A percentile compares a stretch with the other conserved stretches of the same genome.
Conservation (phyloP, 2,329 filamentous ascomycete species). For the Emergomyces orientalis region DNA sequence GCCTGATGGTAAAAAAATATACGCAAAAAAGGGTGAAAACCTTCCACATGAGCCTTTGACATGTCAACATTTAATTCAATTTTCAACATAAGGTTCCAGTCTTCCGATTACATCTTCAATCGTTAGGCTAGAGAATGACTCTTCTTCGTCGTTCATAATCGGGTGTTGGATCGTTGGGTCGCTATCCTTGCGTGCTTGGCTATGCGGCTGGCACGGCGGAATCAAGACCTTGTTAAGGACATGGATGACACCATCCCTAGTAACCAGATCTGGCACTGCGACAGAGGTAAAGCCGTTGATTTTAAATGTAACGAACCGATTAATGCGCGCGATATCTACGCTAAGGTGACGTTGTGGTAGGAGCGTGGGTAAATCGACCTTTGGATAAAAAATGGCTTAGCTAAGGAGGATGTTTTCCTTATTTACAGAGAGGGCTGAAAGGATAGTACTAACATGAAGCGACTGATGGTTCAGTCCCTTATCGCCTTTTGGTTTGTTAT, state of each 20-base stretch:
- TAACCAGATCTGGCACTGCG: constrained; percentile 58
- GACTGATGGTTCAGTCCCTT: constrained; percentile 24
- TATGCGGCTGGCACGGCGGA: constrained; percentile 54
- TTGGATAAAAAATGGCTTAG: constrained; percentile 3
- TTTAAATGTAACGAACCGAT: constrained; percentile 60
- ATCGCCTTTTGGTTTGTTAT: constrained; percentile 46
- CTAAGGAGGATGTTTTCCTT: background rate
- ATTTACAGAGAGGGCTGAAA: background rate
- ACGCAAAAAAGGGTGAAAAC: background rate
- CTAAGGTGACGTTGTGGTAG: constrained; percentile 56
- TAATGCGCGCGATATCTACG: constrained; percentile 61
- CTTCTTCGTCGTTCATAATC: background rate
- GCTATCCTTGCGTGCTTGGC: constrained; percentile 20
- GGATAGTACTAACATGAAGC: constrained; percentile 33
- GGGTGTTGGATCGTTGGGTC: constrained; percentile 15
- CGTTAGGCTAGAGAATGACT: background rate
- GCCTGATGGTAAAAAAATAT: background rate
- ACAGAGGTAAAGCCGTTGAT: constrained; percentile 66
- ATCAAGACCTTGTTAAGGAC: constrained; percentile 64
- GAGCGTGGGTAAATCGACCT: constrained; percentile 59
- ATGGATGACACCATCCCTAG: constrained; percentile 73
- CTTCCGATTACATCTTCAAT: background rate
- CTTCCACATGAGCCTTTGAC: background rate
- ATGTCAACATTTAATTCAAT: background rate
- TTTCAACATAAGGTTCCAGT: background rate